A percentile compares a stretch with the other conserved stretches of the same genome.
These are phyloP conservation scores for Parvularia atlantis DNA, from an alignment of 78 protist species.

Conservation along the genomic window DNA sequence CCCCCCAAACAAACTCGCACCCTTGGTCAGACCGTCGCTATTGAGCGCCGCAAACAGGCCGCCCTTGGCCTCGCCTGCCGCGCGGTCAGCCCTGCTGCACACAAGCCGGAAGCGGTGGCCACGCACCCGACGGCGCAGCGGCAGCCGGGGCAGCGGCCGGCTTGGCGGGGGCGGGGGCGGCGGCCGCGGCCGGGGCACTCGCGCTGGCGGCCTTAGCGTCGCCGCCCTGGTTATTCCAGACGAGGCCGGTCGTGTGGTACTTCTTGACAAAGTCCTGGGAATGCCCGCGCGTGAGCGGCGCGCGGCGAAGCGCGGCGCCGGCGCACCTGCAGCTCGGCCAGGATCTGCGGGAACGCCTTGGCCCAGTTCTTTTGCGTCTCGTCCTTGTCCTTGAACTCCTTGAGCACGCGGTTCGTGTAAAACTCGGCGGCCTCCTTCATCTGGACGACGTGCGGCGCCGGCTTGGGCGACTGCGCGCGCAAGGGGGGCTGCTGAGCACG, in stretches of 20 bases:
- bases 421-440: slow-evolving; percentile 20
- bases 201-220: not conserved
- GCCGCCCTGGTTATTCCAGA: not conserved
- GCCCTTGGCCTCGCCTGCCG: slow-evolving; percentile 17
- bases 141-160: slow-evolving; percentile 15
- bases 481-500: too few relatives aligned
- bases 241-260: slow-evolving; percentile 37
- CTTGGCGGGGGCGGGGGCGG: not conserved
- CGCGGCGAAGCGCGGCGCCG: too few relatives aligned
- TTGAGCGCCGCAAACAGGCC: slow-evolving; percentile 60
- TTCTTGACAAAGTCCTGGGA: slow-evolving; percentile 35
- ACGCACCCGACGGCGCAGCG: slow-evolving; percentile 19
- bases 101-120: slow-evolving; percentile 31
- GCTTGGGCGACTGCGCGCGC: not conserved
- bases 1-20: too few relatives aligned
- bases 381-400: slow-evolving; percentile 26
- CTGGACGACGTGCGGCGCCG: slow-evolving; percentile 27
- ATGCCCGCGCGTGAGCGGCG: too few relatives aligned
- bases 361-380: slow-evolving; percentile 28
- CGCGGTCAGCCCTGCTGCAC: slow-evolving; percentile 19
- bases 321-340: slow-evolving; percentile 20
- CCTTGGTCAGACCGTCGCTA: too few relatives aligned
- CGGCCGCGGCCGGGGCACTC: not conserved
- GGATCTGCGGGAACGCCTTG: not conserved
- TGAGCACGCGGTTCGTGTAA: slow-evolving; percentile 35